Evolutionary conservation across 208 protist species (phyloP).

Genomic region (Tritrichomonas musculus): DNA sequence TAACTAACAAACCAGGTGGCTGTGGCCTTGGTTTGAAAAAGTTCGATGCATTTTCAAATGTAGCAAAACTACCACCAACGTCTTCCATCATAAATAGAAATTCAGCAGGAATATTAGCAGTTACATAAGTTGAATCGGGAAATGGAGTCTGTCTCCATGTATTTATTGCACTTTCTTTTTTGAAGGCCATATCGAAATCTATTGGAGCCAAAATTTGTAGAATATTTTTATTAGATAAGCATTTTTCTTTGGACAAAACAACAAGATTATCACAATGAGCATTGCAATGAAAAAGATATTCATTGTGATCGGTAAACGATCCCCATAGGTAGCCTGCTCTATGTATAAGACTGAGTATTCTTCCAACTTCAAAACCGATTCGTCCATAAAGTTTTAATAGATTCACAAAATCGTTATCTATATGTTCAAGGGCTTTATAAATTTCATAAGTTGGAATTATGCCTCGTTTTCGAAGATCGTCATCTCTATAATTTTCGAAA

Average conservation of each 20-base stretch:
- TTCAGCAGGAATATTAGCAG: not conserved
- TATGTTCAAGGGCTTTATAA: too few species aligned
- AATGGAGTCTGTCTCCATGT: not conserved
- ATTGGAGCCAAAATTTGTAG: not conserved
- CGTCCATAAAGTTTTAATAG: not conserved
- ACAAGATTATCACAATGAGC: not conserved
- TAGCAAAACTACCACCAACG: not conserved
- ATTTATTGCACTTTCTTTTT: not conserved
- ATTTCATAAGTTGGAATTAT: not conserved
- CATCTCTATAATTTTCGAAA: not conserved
- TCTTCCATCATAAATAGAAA: not conserved
- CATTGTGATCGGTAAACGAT: not conserved
- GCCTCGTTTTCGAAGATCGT: not conserved
- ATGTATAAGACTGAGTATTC: not conserved
- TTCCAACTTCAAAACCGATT: not conserved
- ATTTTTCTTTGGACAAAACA: not conserved
- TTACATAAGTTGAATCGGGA: not conserved
- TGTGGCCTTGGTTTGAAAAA: not conserved
- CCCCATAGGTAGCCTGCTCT: not conserved
- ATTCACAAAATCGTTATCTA: not conserved
- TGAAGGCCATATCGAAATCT: conserved; percentile 7
- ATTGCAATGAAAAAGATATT: not conserved
- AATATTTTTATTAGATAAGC: too few species aligned
- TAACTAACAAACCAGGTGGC: not conserved
- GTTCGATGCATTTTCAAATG: not conserved